Base-by-base conservation (phyloP, 768 basidiomycete species). In the Pulveroboletus ravenelii region DNA sequence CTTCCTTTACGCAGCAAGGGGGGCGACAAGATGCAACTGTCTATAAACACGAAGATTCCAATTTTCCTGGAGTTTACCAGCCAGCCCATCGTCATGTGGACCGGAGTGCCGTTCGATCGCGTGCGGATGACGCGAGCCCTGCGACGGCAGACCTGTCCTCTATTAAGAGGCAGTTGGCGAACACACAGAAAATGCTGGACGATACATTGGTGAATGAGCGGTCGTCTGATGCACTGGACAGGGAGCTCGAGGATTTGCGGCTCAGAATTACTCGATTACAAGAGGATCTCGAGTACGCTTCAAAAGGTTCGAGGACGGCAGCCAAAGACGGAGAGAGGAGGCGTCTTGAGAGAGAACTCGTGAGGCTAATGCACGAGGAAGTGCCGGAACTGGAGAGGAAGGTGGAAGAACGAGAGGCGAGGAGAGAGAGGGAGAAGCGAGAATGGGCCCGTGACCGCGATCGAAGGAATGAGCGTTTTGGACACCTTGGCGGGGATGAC, bases 141-240 rank as follows among this genome's bases (percentile, higher is more conserved):
- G 72, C 78, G 0, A 70, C 75, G 0, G 75, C 80, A 12, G 93
- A 95, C 61, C 69, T 98, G 14, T 77, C 77, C n/a, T 90, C 93
- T 58, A 83, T 95, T 76, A 93, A 92, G 68, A 81, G 88, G 9
- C 80, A 84, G 62, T 74, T 98, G 1, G 78, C 83, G 45, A 88
- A 82, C 57, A 86, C 93, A 0, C 85, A 89, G 10, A 78, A 82
- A 46, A 79, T 86, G 79, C 77, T 97, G 4, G 93, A 97, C 56
- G 79, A 80, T 23, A 76, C 78, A 5, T 74, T 84, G 0, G 82
- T 84, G n/a, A 81, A 76, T 17, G 81, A 81, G 47, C 80, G 74
- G 3, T 93, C 95, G 53, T 93, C 97, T 60, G 93, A 96, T 49
- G 87, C 78, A 44, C 75, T 99, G n/a, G 90, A 94, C 47, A 78